Evolutionary conservation across 192 early-diverging fungal species (phyloP), one percentile per base, ranked within the genome.

Genomic region (Chytriomyces hyalinus): DNA sequence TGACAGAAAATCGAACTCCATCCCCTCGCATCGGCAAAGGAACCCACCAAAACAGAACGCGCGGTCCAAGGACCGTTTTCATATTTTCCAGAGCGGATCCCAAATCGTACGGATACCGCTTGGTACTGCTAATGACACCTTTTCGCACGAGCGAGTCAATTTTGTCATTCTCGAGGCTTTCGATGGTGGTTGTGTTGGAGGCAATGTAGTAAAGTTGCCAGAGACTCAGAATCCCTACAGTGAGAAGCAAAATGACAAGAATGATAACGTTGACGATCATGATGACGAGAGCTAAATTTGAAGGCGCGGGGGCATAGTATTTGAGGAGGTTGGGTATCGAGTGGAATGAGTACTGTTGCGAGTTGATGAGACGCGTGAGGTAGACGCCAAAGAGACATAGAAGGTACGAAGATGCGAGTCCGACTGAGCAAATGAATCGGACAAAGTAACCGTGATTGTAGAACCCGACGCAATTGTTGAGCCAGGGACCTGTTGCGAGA

Each of bases 171-270:
- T 94, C 94, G 82, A 89, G 90, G 51, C 82, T 88, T 83, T 96
- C 95, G 70, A 95, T 96, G 6, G 95, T 96, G 0, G 93, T 94
- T 7, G 90, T 90, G 74, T 95, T 94, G 67, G 80, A 80, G 13
- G 77, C 72, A 44, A 92, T 76, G 78, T 92, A 91, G 81, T 89
- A 94, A 45, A 92, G 65, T 65, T 96, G 95, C 79, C 89, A 95
- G 8, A 84, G 73, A 24, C 83, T 78, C 36, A 96, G 83, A 28
- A 90, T 86, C 22, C 89, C 91, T 61, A 95, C 93, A 3, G 87
- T 89, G 20, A 94, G 69, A 4, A 93, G 76, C 17, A 96, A 88
- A 6, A 91, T 80, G 15, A 92, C 84, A 61, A 89, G 88, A 53
- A 94, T 80, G 51, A 93, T 78, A 26, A 94, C 75, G 80, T 95